Conservation (phyloP, 2,329 filamentous ascomycete genomes). For the Phialophora macrospora region DNA sequence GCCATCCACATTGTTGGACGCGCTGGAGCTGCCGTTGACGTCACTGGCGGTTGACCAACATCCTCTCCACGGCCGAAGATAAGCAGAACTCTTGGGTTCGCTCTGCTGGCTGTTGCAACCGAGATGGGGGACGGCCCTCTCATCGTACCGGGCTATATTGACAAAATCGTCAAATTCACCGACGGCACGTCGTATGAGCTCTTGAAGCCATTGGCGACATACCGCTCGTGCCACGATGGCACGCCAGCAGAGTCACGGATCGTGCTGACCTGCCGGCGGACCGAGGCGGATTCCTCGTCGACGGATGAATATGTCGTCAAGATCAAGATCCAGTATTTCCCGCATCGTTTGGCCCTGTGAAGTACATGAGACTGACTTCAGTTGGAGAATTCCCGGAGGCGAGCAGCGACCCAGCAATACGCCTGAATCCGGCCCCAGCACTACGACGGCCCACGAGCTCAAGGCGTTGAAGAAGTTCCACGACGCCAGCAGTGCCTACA, state of each 20-base stretch:
- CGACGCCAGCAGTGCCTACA: constrained; percentile 29
- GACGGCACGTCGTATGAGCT: constrained; percentile 31
- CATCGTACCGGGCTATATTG: constrained; percentile 29
- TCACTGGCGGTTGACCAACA: neutral
- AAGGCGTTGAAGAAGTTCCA: constrained; percentile 36
- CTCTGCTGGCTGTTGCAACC: too few relatives aligned
- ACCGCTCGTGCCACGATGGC: constrained; percentile 37
- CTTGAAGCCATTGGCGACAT: constrained; percentile 33
- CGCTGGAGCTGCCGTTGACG: neutral
- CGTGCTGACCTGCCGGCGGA: constrained; percentile 33
- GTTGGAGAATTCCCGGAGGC: constrained; percentile 26
- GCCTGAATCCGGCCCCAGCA: constrained; percentile 33
- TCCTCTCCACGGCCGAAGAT: neutral
- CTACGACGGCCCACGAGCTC: constrained; percentile 36
- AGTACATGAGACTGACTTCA: constrained; percentile 13
- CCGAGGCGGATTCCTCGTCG: neutral
- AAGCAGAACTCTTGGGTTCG: neutral
- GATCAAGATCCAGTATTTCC: constrained; percentile 36
- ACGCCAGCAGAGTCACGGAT: constrained; percentile 35
- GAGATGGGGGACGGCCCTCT: constrained; percentile 14
- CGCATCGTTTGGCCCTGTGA: neutral
- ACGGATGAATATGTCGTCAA: constrained; percentile 35
- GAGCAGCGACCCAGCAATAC: constrained; percentile 20
- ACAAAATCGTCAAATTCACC: constrained; percentile 28
- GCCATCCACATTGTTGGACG: neutral